Conservation (phyloP, 2,329 filamentous ascomycete genomes). For the Hymenoscyphus albidus region DNA sequence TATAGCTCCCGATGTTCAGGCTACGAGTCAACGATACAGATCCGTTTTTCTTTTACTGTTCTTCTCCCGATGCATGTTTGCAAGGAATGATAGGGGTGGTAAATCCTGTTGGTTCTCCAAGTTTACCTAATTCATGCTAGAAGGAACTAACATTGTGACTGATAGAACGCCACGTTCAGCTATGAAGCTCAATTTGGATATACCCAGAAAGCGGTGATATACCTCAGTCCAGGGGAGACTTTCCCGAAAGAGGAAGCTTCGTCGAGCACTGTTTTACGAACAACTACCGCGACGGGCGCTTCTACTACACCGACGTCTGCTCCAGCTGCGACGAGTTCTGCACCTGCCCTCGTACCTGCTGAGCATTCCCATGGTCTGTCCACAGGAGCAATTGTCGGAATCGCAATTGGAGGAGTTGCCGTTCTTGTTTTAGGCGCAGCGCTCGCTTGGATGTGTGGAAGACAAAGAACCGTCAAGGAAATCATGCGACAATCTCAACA, state of each 20-base stretch:
- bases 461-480: conserved; percentile 21
- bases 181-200: conserved; percentile 45
- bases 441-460: conserved; percentile 47
- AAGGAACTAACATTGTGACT: neutral
- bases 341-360: neutral
- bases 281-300: neutral
- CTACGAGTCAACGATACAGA: conserved; percentile 55
- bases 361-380: conserved; percentile 17
- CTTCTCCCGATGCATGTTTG: conserved; percentile 62
- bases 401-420: conserved; percentile 45
- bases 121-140: neutral
- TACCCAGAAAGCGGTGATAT: conserved; percentile 46
- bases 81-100: conserved; percentile 74
- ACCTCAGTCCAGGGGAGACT: conserved; percentile 53
- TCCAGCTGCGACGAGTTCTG: conserved; percentile 3
- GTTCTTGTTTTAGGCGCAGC: conserved; percentile 43
- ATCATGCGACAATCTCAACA: conserved; percentile 14
- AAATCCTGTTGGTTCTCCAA: conserved; percentile 53
- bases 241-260: conserved; percentile 45
- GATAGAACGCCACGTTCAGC: conserved; percentile 45
- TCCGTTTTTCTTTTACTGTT: conserved; percentile 68
- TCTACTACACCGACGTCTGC: conserved; percentile 3
- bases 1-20: conserved; percentile 38
- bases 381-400: conserved; percentile 55
- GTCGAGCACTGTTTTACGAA: neutral